Conservation (phyloP, 345 rosid genomes). For the Arabidopsis arenosa region DNA sequence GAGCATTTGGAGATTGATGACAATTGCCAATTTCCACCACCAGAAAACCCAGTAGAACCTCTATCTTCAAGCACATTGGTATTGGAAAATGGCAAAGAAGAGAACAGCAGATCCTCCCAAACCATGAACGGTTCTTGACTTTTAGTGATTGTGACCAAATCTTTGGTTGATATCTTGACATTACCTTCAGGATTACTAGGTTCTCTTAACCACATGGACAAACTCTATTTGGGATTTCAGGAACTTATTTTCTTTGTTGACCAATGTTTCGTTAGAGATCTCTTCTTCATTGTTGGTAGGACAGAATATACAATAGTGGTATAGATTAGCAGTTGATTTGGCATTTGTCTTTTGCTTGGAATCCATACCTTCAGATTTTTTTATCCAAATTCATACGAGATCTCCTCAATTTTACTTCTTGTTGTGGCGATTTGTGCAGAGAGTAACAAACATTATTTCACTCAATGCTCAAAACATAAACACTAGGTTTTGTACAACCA, state of each 20-base stretch:
- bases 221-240: slow-evolving; percentile 28
- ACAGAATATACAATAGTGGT: slow-evolving; percentile 10
- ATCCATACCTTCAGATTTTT: background rate
- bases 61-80: slow-evolving; percentile 38
- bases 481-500: slow-evolving; percentile 27
- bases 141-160: slow-evolving; percentile 24
- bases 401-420: background rate
- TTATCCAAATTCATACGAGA: background rate
- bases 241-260: slow-evolving; percentile 22
- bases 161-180: slow-evolving; percentile 35
- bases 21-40: slow-evolving; percentile 25
- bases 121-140: slow-evolving; percentile 32
- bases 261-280: slow-evolving; percentile 25
- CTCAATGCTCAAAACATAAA: background rate
- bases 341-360: slow-evolving; percentile 12
- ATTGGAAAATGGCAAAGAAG: slow-evolving; percentile 36
- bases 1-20: slow-evolving; percentile 44
- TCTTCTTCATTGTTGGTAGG: slow-evolving; percentile 24
- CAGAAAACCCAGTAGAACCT: slow-evolving; percentile 32
- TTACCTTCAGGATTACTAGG: slow-evolving; percentile 18
- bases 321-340: slow-evolving; percentile 16
- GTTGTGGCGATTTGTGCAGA: background rate
- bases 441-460: background rate
- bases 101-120: slow-evolving; percentile 34
- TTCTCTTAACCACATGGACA: slow-evolving; percentile 23